Evolutionary conservation across 371 early-diverging fungal species (phyloP).

Genomic region (Mortierella sp.): DNA sequence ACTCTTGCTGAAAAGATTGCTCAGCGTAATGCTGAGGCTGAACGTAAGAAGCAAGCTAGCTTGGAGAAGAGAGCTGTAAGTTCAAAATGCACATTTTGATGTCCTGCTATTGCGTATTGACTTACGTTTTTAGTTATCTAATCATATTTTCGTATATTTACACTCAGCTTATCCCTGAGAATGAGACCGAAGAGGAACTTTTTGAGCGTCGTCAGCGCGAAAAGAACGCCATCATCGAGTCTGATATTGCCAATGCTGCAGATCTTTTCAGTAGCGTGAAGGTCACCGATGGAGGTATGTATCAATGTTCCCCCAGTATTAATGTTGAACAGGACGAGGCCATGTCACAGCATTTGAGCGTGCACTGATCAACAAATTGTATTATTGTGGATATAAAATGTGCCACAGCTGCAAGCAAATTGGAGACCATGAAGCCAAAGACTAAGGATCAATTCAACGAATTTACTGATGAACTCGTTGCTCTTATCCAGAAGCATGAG

Average conservation of each 20-base stretch:
- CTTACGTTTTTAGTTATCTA: not conserved
- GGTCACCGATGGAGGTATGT: slow-evolving; percentile 58
- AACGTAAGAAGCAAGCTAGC: slow-evolving; percentile 59
- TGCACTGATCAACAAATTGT: not conserved
- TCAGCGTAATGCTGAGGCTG: slow-evolving; percentile 80
- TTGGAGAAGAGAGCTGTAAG: slow-evolving; percentile 3
- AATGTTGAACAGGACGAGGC: too few relatives aligned
- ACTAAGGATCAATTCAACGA: slow-evolving; percentile 88
- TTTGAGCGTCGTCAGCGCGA: slow-evolving; percentile 68
- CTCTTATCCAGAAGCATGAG: too few relatives aligned
- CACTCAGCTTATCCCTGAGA: slow-evolving; percentile 52
- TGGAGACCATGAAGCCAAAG: slow-evolving; percentile 83
- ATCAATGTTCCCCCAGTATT: too few relatives aligned
- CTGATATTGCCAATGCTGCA: slow-evolving; percentile 88
- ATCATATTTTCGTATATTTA: not conserved
- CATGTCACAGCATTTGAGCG: not conserved
- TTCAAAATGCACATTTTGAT: not conserved
- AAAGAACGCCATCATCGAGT: slow-evolving; percentile 76
- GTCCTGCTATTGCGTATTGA: not conserved
- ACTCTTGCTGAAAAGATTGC: slow-evolving; percentile 4
- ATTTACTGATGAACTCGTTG: too few relatives aligned
- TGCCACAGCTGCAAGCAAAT: slow-evolving; percentile 58
- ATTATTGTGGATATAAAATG: slow-evolving; percentile 29
- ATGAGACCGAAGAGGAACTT: slow-evolving; percentile 24
- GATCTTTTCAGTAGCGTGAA: slow-evolving; percentile 85